These are phyloP conservation scores for Hypoxylon perforatum DNA, from an alignment of 495 filamentous ascomycete genomes.

Conservation along the genomic window DNA sequence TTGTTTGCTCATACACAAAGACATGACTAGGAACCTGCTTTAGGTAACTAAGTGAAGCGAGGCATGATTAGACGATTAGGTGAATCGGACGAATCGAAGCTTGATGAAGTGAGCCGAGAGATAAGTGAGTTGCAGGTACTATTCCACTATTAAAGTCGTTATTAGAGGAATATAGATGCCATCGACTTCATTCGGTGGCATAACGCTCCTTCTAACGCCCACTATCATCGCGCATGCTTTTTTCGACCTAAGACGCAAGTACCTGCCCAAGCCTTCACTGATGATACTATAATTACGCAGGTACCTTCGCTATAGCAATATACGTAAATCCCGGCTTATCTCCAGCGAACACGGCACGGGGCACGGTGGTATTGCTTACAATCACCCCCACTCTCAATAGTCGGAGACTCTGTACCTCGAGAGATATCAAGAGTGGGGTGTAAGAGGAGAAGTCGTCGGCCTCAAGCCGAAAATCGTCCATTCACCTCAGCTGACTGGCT, in stretches of 20 bases:
- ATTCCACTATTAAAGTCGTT: no score
- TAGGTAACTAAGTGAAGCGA: no score
- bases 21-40: no score
- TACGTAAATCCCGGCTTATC: slow-evolving; percentile 18
- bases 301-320: neutral
- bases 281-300: neutral
- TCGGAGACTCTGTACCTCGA: neutral
- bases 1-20: no score
- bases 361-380: neutral
- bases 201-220: no score
- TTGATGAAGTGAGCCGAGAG: no score
- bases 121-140: no score
- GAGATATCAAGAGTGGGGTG: slow-evolving; percentile 25
- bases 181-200: no score
- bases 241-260: neutral
- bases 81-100: no score
- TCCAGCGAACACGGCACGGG: slow-evolving; percentile 5
- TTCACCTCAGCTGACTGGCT: neutral
- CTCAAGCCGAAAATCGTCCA: neutral
- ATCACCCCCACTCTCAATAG: slow-evolving; percentile 19
- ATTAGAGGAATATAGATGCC: no score
- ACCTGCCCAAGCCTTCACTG: neutral
- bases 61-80: no score
- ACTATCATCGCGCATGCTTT: no score
- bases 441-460: neutral